phyloP scores from a whole-genome alignment of 148 eudicot species.

The Dysphania ambrosioides region DNA sequence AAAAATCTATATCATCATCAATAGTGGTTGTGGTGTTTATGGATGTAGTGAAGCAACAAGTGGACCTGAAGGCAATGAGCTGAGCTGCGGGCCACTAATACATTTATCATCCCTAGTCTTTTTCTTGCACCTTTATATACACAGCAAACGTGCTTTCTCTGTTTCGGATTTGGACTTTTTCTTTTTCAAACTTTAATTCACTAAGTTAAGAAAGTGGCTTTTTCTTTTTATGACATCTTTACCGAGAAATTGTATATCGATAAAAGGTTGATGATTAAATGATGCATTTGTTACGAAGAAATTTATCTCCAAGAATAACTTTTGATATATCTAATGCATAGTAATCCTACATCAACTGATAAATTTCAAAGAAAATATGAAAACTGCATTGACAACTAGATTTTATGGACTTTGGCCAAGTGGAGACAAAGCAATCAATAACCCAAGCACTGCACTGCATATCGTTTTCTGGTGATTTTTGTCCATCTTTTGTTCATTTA shows the following conservation, averaged over 20 bases:
- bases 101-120: background rate
- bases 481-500: too few relatives aligned
- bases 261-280: too few relatives aligned
- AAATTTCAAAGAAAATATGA: background rate
- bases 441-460: too few relatives aligned
- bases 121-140: background rate
- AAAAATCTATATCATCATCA: slow-evolving; percentile 30
- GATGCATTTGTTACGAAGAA: too few relatives aligned
- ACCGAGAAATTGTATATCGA: too few relatives aligned
- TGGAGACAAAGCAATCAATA: slow-evolving; percentile 10
- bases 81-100: background rate
- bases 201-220: too few relatives aligned
- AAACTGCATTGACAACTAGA: background rate
- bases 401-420: background rate
- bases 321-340: background rate
- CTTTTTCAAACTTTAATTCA: too few relatives aligned
- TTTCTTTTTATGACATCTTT: too few relatives aligned
- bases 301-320: too few relatives aligned
- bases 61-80: slow-evolving; percentile 12
- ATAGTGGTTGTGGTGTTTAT: slow-evolving; percentile 6
- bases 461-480: too few relatives aligned
- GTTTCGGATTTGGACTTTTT: too few relatives aligned
- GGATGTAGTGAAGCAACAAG: slow-evolving; percentile 2
- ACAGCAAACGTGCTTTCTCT: too few relatives aligned
- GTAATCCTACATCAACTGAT: background rate